A percentile compares a stretch with the other conserved stretches of the same genome.
These are phyloP conservation scores for Hamigera avellanea DNA, from an alignment of 495 filamentous ascomycete genomes.

Conservation along the genomic window DNA sequence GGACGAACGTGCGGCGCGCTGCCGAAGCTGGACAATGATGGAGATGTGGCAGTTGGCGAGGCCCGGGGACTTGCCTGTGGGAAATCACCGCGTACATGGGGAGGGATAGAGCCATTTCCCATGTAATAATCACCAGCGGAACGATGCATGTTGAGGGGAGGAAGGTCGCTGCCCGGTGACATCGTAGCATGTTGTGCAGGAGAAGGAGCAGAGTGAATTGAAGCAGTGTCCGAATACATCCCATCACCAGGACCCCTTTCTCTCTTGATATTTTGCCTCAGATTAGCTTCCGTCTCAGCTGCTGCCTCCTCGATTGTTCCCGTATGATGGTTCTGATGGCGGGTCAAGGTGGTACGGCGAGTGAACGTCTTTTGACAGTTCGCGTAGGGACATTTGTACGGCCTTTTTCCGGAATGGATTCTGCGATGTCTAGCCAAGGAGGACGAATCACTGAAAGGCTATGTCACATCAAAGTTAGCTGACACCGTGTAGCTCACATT, in stretches of 20 bases:
- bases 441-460: slow-evolving; percentile 99
- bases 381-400: slow-evolving; percentile 94
- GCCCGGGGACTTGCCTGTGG: slow-evolving; percentile 62
- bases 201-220: slow-evolving; percentile 79
- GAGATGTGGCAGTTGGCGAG: slow-evolving; percentile 51
- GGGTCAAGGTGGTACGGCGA: slow-evolving; percentile 82
- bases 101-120: slow-evolving; percentile 60
- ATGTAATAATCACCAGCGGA: slow-evolving; percentile 56
- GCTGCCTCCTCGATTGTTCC: slow-evolving; percentile 92
- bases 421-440: slow-evolving; percentile 87
- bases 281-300: slow-evolving; percentile 72
- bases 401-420: slow-evolving; percentile 91
- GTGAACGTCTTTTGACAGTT: slow-evolving; percentile 99
- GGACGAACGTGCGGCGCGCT: slow-evolving; percentile 46
- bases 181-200: slow-evolving; percentile 67
- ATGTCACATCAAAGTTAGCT: slow-evolving; percentile 1
- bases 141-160: slow-evolving; percentile 62
- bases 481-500: no score
- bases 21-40: slow-evolving; percentile 45
- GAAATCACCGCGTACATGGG: slow-evolving; percentile 69
- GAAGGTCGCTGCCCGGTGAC: slow-evolving; percentile 68
- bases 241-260: slow-evolving; percentile 61
- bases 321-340: slow-evolving; percentile 92
- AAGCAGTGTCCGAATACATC: slow-evolving; percentile 66
- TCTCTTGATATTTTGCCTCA: slow-evolving; percentile 47